These are phyloP conservation scores for Diplocarpon mali DNA, from an alignment of 2,329 filamentous ascomycete genomes.

Conservation along the genomic window DNA sequence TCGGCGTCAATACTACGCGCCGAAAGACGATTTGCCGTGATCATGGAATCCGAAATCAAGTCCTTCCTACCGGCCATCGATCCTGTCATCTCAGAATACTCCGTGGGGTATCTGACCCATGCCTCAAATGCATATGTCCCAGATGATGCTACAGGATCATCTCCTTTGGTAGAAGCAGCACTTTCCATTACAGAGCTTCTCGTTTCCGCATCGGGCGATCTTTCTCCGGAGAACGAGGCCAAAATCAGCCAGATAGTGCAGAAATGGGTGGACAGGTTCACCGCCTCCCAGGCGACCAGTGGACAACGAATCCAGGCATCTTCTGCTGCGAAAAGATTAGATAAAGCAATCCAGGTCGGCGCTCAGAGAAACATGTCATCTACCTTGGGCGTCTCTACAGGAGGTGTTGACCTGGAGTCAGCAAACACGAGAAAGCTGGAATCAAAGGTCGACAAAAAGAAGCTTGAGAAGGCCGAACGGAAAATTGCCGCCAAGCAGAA, in stretches of 20 bases:
- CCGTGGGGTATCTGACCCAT: conserved; percentile 87
- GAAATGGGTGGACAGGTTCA: conserved; percentile 80
- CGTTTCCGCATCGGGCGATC: conserved; percentile 82
- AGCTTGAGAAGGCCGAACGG: conserved; percentile 94
- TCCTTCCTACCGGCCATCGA: conserved; percentile 78
- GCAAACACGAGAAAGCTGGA: conserved; percentile 90
- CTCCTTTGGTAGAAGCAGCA: conserved; percentile 76
- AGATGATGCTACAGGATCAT: conserved; percentile 57
- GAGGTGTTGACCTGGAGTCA: conserved; percentile 83
- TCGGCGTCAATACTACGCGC: too few species aligned
- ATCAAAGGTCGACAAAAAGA: conserved; percentile 95
- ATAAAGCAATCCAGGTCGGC: conserved; percentile 90
- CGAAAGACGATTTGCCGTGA: neutral
- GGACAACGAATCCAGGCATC: conserved; percentile 59
- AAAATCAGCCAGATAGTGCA: conserved; percentile 75
- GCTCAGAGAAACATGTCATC: conserved; percentile 93
- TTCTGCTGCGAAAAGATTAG: conserved; percentile 70
- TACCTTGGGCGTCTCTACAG: conserved; percentile 76
- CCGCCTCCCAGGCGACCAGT: conserved; percentile 49
- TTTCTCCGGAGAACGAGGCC: conserved; percentile 58
- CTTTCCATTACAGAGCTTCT: conserved; percentile 77
- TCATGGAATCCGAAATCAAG: conserved; percentile 82
- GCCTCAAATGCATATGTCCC: conserved; percentile 74
- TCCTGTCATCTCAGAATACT: conserved; percentile 82
- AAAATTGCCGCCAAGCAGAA: conserved; percentile 98